Conservation (phyloP, 2,329 filamentous ascomycete genomes). For the Aureobasidium pullulans region DNA sequence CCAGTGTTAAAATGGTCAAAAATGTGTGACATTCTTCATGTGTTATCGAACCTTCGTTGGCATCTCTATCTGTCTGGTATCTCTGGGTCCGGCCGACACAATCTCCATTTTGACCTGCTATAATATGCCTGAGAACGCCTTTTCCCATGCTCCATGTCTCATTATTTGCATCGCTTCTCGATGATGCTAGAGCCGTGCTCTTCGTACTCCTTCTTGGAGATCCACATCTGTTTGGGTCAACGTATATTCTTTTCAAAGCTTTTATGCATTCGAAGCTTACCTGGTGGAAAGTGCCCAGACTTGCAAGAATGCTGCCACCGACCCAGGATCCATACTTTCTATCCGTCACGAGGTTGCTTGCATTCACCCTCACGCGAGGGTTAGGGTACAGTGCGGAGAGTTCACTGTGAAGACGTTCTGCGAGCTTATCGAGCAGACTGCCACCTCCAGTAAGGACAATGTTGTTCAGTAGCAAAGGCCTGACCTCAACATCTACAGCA, state of each 20-base stretch:
- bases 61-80: conserved; percentile 1
- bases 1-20: no score
- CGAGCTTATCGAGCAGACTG: conserved; percentile 83
- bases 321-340: conserved; percentile 92
- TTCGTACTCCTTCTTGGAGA: conserved; percentile 93
- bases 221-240: conserved; percentile 63
- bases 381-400: conserved; percentile 75
- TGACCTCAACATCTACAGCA: conserved; percentile 81
- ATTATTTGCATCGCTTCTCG: conserved; percentile 88
- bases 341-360: conserved; percentile 79
- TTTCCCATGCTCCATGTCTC: background rate
- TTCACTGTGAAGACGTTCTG: conserved; percentile 81
- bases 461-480: conserved; percentile 75
- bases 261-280: conserved; percentile 15
- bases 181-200: conserved; percentile 87
- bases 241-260: background rate
- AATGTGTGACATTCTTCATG: no score
- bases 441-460: conserved; percentile 89
- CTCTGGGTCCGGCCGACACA: background rate
- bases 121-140: conserved; percentile 8
- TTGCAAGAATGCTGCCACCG: conserved; percentile 89
- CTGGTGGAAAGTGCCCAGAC: conserved; percentile 94
- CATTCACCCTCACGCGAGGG: conserved; percentile 79
- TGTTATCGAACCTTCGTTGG: background rate
- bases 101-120: background rate